These are phyloP conservation scores for Colletotrichum sublineola DNA, from an alignment of 2,329 filamentous ascomycete species.

Conservation along the genomic window DNA sequence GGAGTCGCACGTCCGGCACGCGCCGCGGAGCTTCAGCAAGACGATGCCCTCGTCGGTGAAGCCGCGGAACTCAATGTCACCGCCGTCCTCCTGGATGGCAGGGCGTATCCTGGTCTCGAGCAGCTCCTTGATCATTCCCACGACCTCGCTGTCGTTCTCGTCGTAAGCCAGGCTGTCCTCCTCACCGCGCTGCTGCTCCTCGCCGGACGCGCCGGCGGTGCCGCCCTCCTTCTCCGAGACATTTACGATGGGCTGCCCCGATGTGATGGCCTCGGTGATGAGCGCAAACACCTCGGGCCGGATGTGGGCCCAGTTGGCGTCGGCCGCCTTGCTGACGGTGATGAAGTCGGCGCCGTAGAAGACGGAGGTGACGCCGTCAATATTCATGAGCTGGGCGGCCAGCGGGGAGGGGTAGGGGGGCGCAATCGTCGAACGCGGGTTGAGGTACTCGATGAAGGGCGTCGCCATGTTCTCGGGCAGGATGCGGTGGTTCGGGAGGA, in stretches of 20 bases:
- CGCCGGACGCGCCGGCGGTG: slow-evolving; percentile 39
- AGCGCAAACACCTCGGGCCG: slow-evolving; percentile 95
- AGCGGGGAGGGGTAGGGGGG: slow-evolving; percentile 92
- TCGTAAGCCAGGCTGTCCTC: slow-evolving; percentile 84
- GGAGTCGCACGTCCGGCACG: slow-evolving; percentile 95
- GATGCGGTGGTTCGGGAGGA: slow-evolving; percentile 89
- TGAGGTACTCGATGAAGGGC: slow-evolving; percentile 92
- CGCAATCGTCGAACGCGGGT: slow-evolving; percentile 87
- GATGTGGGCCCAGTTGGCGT: slow-evolving; percentile 93
- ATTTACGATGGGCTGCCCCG: slow-evolving; percentile 85
- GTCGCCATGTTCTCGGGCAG: slow-evolving; percentile 80
- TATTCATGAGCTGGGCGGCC: slow-evolving; percentile 89
- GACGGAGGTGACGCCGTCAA: slow-evolving; percentile 93
- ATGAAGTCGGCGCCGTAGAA: slow-evolving; percentile 98
- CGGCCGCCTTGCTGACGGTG: slow-evolving; percentile 90
- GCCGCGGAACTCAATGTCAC: slow-evolving; percentile 94
- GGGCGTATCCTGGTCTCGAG: slow-evolving; percentile 95
- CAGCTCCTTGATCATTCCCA: slow-evolving; percentile 98
- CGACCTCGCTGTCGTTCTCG: slow-evolving; percentile 92
- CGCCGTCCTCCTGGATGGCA: slow-evolving; percentile 96
- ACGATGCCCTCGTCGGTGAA: slow-evolving; percentile 86
- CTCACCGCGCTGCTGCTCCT: slow-evolving; percentile 64
- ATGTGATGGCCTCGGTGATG: slow-evolving; percentile 92
- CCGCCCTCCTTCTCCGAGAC: slow-evolving; percentile 70
- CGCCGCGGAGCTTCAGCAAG: slow-evolving; percentile 87